Percentiles rank a stretch among this genome's conserved stretches.
These are phyloP conservation scores for Skeletonema costatum DNA, from an alignment of 108 stramenopile species.

Conservation along the genomic window DNA sequence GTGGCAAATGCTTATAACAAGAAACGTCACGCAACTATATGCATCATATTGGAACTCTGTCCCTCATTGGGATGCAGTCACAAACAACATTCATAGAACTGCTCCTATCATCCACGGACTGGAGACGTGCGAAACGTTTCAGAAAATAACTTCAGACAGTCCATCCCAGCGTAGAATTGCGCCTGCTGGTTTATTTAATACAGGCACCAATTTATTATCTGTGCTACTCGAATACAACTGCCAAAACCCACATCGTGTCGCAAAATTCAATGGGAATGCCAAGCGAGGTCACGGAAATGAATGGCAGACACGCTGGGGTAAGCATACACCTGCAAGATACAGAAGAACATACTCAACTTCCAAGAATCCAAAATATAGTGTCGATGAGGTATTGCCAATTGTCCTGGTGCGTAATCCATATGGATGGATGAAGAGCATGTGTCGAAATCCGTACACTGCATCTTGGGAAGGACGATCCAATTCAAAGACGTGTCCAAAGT, in stretches of 20 bases:
- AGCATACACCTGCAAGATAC: conserved; percentile 50
- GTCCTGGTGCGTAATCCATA: conserved; percentile 78
- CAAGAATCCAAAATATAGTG: conserved; percentile 21
- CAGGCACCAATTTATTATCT: conserved; percentile 84
- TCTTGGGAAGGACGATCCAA: conserved; percentile 23
- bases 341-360: conserved; percentile 21
- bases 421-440: conserved; percentile 80
- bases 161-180: conserved; percentile 44
- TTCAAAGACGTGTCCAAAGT: conserved; percentile 19
- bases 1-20: conserved; percentile 30
- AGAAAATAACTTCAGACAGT: conserved; percentile 22
- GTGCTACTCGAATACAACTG: conserved; percentile 71
- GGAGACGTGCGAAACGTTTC: conserved; percentile 50
- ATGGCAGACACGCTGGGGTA: conserved; percentile 71
- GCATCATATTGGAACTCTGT: conserved; percentile 39
- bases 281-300: conserved; percentile 55
- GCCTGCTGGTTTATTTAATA: conserved; percentile 81
- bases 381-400: conserved; percentile 60
- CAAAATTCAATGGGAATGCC: conserved; percentile 31
- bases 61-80: conserved; percentile 29
- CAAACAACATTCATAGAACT: conserved; percentile 20
- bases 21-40: conserved; percentile 40
- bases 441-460: conserved; percentile 60
- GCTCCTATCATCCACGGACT: conserved; percentile 50
- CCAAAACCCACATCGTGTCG: conserved; percentile 42